These are phyloP conservation scores for Breynia disticha DNA, from an alignment of 441 rosid genomes.

Conservation along the genomic window DNA sequence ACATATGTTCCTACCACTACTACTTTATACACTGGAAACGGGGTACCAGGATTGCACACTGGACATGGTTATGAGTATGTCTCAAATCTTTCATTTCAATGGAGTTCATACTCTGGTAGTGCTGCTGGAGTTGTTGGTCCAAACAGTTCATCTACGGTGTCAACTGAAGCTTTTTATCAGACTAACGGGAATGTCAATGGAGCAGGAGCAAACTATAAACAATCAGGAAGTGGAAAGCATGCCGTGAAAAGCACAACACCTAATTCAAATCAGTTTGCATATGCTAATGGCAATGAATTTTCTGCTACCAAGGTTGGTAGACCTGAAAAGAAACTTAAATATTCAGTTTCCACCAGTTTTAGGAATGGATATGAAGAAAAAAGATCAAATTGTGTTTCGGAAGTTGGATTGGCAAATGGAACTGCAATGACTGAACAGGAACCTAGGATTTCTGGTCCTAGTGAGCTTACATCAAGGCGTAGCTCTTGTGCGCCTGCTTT, in stretches of 20 bases:
- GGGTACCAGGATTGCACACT: constrained; percentile 53
- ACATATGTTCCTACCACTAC: constrained; percentile 59
- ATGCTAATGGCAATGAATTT: constrained; percentile 26
- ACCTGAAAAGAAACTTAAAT: constrained; percentile 75
- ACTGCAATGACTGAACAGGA: constrained; percentile 28
- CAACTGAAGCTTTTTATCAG: constrained; percentile 46
- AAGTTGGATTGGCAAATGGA: constrained; percentile 30
- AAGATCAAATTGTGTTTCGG: constrained; percentile 31
- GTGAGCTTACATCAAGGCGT: constrained; percentile 38
- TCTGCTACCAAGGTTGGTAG: constrained; percentile 35
- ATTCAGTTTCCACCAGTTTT: constrained; percentile 28
- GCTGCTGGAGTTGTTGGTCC: constrained; percentile 46
- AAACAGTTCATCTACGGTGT: constrained; percentile 38
- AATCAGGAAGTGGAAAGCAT: constrained; percentile 39
- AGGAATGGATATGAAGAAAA: constrained; percentile 46
- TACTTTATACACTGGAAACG: constrained; percentile 45
- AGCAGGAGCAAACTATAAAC: constrained; percentile 34
- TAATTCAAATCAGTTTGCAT: constrained; percentile 22
- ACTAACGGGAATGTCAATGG: constrained; percentile 37
- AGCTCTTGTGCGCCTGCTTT: constrained; percentile 48
- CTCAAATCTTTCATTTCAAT: constrained; percentile 68
- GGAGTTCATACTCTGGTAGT: constrained; percentile 57
- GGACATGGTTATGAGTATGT: constrained; percentile 74
- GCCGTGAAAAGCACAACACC: constrained; percentile 26
- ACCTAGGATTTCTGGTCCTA: constrained; percentile 34